Conservation (phyloP, 306 rosid species). For the Crataegus laevigata region DNA sequence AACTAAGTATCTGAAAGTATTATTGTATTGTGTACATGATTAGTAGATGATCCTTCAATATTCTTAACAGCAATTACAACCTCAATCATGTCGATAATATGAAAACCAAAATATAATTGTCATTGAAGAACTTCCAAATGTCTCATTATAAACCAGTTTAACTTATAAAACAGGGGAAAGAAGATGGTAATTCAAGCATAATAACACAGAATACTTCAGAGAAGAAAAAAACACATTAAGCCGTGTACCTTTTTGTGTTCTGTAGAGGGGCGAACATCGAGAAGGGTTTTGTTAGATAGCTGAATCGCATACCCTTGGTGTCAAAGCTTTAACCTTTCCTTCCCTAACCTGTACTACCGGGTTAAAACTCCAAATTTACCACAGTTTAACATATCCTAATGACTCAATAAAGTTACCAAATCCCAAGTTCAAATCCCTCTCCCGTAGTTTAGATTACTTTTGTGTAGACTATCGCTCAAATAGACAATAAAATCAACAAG, state of each 20-base stretch:
- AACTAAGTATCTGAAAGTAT: no score
- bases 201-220: constrained; percentile 42
- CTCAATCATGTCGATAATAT: neutral
- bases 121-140: neutral
- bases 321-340: constrained; percentile 66
- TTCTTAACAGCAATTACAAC: no score
- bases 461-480: neutral
- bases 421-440: neutral
- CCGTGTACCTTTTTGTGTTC: constrained; percentile 63
- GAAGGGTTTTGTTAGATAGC: constrained; percentile 80
- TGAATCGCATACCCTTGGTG: constrained; percentile 90
- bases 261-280: constrained; percentile 86
- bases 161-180: constrained; percentile 15
- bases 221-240: constrained; percentile 14
- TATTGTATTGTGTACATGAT: no score
- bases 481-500: constrained; percentile 29
- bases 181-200: neutral
- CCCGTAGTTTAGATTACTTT: neutral
- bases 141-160: neutral
- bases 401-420: neutral
- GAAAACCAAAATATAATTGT: neutral
- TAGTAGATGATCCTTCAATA: no score
- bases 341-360: constrained; percentile 56
- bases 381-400: neutral
- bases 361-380: neutral